These are phyloP conservation scores for Spathaspora sp. DNA, from an alignment of 805 yeast genomes.

Conservation along the genomic window DNA sequence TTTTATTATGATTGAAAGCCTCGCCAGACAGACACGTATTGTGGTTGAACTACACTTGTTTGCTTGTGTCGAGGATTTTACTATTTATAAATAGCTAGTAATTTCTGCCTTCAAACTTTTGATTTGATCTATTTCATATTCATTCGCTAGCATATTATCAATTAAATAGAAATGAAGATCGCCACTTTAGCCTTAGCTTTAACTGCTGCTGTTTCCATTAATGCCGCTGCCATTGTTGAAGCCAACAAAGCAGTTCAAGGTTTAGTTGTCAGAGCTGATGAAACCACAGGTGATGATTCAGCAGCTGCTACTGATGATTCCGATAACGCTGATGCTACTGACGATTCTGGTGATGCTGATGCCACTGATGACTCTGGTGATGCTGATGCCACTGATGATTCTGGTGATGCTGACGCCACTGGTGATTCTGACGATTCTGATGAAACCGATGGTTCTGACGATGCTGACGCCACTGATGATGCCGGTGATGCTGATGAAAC, in stretches of 20 bases:
- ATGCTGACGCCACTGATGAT: slow-evolving; percentile 1
- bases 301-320: slow-evolving; percentile 5
- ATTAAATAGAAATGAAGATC: slow-evolving; percentile 12
- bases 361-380: slow-evolving; percentile 4
- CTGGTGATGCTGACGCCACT: slow-evolving; percentile 2
- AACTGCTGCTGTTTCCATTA: slow-evolving; percentile 11
- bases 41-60: neutral
- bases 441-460: slow-evolving; percentile 3
- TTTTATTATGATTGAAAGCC: neutral
- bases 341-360: slow-evolving; percentile 4
- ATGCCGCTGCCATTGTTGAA: slow-evolving; percentile 2
- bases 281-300: slow-evolving; percentile 3
- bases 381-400: slow-evolving; percentile 4
- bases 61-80: neutral
- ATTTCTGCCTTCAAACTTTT: slow-evolving; percentile 4
- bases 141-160: slow-evolving; percentile 2
- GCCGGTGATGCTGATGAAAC: neutral
- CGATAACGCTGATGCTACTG: slow-evolving; percentile 3
- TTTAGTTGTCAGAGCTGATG: slow-evolving; percentile 7
- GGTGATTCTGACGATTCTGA: slow-evolving; percentile 1
- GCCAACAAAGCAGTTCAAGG: neutral
- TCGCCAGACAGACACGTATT: neutral
- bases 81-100: neutral
- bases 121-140: slow-evolving; percentile 7
- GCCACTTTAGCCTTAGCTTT: slow-evolving; percentile 11